A percentile compares a stretch with the other conserved stretches of the same genome.
These are phyloP conservation scores for Phytophthora fragariae DNA, from an alignment of 352 stramenopile species.

Conservation along the genomic window DNA sequence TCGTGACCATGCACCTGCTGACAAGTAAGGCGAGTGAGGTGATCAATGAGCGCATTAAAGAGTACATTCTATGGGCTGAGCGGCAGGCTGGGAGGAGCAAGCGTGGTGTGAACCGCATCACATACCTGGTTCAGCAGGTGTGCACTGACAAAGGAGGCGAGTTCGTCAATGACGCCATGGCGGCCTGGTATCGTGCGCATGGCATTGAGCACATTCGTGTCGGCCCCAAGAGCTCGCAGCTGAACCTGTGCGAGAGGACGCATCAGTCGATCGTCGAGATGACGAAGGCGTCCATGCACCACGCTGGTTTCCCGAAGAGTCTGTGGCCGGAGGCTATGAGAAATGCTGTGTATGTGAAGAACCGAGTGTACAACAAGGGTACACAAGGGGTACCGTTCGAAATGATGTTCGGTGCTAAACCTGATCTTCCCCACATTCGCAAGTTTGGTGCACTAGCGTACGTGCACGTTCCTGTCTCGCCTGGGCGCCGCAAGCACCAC, in stretches of 20 bases:
- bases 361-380: not conserved
- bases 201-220: not conserved
- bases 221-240: not conserved
- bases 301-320: not conserved
- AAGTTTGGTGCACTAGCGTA: not conserved
- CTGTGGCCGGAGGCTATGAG: not conserved
- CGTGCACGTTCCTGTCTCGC: not conserved
- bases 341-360: not conserved
- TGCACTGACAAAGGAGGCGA: not conserved
- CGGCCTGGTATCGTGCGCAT: not conserved
- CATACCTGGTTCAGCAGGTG: not conserved
- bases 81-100: not conserved
- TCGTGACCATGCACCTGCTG: not conserved
- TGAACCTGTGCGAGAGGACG: not conserved
- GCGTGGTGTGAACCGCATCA: not conserved
- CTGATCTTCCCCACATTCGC: not conserved
- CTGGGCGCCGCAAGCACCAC: not conserved
- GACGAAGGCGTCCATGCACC: not conserved
- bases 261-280: slow-evolving; percentile 1
- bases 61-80: not conserved
- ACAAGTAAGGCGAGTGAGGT: not conserved
- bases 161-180: not conserved
- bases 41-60: not conserved
- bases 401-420: not conserved
- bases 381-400: not conserved